phyloP scores from a whole-genome alignment of 345 rosid genomes.

The Rhodamnia argentea region DNA sequence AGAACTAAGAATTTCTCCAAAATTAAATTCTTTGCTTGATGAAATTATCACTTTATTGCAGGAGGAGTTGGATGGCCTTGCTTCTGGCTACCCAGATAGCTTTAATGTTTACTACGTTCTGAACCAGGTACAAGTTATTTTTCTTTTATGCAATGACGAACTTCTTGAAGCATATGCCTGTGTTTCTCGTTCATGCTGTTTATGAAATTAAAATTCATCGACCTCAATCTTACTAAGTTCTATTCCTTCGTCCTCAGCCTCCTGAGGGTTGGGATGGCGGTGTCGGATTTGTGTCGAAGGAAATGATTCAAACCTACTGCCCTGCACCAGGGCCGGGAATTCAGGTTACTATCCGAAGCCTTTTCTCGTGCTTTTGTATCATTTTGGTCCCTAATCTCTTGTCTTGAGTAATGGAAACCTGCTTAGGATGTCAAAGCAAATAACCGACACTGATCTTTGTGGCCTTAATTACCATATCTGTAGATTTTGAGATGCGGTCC shows the following conservation, averaged over 20 bases:
- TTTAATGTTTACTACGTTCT: conserved; percentile 72
- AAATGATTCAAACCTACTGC: conserved; percentile 72
- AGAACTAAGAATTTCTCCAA: neutral
- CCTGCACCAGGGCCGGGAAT: conserved; percentile 74
- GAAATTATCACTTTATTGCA: conserved; percentile 12
- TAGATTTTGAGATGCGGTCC: conserved; percentile 95
- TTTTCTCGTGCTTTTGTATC: neutral
- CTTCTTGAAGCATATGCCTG: neutral
- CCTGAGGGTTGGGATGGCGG: conserved; percentile 90
- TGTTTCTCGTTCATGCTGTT: neutral
- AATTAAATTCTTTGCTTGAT: neutral
- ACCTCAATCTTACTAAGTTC: neutral
- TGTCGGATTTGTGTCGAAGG: conserved; percentile 82
- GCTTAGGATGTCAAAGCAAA: neutral
- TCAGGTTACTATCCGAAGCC: conserved; percentile 24
- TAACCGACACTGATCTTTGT: neutral
- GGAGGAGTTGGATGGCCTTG: conserved; percentile 83
- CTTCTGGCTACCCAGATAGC: conserved; percentile 47
- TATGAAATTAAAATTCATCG: neutral
- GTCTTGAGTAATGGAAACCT: neutral
- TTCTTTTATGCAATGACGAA: neutral
- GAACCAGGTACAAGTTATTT: conserved; percentile 54
- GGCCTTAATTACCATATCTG: neutral
- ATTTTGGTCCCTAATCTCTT: neutral
- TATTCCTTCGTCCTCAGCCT: conserved; percentile 38